Evolutionary conservation across 495 filamentous ascomycete species (phyloP).

Genomic region (Neurospora sp.): DNA sequence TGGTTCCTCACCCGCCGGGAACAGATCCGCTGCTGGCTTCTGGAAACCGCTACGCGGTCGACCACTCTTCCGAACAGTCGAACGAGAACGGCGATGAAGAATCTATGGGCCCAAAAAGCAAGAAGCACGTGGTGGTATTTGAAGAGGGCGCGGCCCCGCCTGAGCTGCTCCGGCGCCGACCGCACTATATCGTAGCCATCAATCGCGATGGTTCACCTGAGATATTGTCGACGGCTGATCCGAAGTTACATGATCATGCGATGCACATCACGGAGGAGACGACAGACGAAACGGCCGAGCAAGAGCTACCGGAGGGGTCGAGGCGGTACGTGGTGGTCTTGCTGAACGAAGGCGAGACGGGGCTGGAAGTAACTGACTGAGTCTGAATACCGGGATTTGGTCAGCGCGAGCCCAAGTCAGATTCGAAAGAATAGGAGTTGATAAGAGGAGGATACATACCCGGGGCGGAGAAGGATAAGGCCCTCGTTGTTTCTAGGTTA

Average conservation of each 20-base stretch:
- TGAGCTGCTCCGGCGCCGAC: constrained; percentile 12
- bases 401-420: neutral
- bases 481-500: neutral
- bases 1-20: constrained; percentile 18
- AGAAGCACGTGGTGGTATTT: constrained; percentile 22
- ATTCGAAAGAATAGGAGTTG: neutral
- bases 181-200: constrained; percentile 21
- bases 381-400: neutral
- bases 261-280: constrained; percentile 18
- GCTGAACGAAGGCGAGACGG: constrained; percentile 12
- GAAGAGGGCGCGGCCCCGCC: constrained; percentile 17
- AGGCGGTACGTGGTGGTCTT: constrained; percentile 23
- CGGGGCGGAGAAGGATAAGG: neutral
- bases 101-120: constrained; percentile 1
- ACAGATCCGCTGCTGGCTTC: constrained; percentile 22
- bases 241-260: constrained; percentile 10
- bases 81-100: constrained; percentile 5
- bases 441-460: neutral
- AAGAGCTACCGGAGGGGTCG: constrained; percentile 6
- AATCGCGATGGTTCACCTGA: constrained; percentile 19
- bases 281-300: neutral
- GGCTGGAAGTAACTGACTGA: neutral
- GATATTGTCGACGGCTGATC: constrained; percentile 2
- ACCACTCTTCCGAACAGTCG: neutral
- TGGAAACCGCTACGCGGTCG: constrained; percentile 20